phyloP scores from a whole-genome alignment of 106 monocot genomes.

The Apostasia ramifera region DNA sequence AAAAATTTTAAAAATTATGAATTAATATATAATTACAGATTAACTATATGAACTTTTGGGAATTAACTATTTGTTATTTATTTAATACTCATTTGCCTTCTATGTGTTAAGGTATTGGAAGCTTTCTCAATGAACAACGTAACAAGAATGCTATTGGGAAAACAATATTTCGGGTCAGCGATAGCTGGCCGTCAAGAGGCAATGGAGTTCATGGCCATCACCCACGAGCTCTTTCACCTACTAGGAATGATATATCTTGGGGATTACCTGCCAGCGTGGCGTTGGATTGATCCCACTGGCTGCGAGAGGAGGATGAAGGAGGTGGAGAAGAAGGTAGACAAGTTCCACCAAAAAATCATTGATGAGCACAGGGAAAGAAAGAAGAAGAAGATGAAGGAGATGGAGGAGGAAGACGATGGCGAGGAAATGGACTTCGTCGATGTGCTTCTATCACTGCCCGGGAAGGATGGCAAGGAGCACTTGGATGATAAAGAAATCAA shows the following conservation, averaged over 20 bases:
- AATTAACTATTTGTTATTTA: too few species aligned
- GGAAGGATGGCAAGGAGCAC: conserved; percentile 65
- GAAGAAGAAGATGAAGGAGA: conserved; percentile 21
- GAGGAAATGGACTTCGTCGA: conserved; percentile 88
- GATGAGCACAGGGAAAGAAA: conserved; percentile 16
- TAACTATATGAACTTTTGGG: too few species aligned
- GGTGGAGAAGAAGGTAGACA: conserved; percentile 81
- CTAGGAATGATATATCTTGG: conserved; percentile 67
- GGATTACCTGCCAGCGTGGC: conserved; percentile 77
- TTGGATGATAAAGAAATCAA: conserved; percentile 85
- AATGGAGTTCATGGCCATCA: conserved; percentile 70
- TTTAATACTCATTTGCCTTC: too few species aligned
- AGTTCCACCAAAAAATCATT: conserved; percentile 72
- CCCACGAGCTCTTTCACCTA: conserved; percentile 67
- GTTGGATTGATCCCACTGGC: conserved; percentile 71
- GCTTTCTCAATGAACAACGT: conserved; percentile 94
- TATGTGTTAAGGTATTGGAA: conserved; percentile 30
- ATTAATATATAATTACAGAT: too few species aligned
- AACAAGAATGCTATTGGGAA: conserved; percentile 91
- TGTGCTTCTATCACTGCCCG: conserved; percentile 78
- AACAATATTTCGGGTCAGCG: conserved; percentile 55
- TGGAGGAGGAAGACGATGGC: conserved; percentile 13
- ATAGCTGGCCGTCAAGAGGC: conserved; percentile 35
- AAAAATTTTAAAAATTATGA: too few species aligned
- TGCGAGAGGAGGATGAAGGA: conserved; percentile 83